A percentile compares a stretch with the other conserved stretches of the same genome.
Conservation (phyloP, 768 basidiomycete genomes). For the Tulasnella calospora region DNA sequence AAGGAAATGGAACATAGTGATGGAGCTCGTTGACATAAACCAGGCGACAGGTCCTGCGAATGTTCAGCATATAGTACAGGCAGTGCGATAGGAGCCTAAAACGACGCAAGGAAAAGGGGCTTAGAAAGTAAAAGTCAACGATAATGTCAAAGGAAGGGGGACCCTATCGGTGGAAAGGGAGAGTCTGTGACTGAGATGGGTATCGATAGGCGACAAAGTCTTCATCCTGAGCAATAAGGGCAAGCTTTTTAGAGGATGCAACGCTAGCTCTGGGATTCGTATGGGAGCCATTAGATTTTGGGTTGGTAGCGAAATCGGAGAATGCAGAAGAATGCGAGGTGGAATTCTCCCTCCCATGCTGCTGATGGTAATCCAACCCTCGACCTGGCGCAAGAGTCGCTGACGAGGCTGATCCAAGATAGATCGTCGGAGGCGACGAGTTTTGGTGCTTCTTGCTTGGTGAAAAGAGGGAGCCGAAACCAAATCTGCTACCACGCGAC, state of each 20-base stretch:
- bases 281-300: constrained; percentile 43
- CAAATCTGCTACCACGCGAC: constrained; percentile 15
- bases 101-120: not conserved
- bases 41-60: not conserved
- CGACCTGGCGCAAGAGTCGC: constrained; percentile 19
- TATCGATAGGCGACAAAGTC: constrained; percentile 86
- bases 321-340: constrained; percentile 12
- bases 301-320: constrained; percentile 34
- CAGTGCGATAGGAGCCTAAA: not conserved
- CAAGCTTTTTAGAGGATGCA: constrained; percentile 60
- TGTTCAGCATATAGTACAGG: constrained; percentile 1
- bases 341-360: constrained; percentile 11
- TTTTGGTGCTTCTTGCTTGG: constrained; percentile 19
- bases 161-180: constrained; percentile 15
- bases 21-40: not conserved
- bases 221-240: constrained; percentile 75
- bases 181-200: constrained; percentile 43
- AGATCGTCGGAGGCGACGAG: constrained; percentile 12
- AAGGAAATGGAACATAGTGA: not conserved
- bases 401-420: constrained; percentile 3
- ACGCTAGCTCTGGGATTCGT: constrained; percentile 44
- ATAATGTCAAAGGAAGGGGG: not conserved
- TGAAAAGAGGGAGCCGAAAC: constrained; percentile 15
- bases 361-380: not conserved
- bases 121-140: not conserved